Percentiles rank a stretch among this genome's conserved stretches.
These are phyloP conservation scores for Dendrostoma leiphaemia DNA, from an alignment of 2,329 filamentous ascomycete species.

Conservation along the genomic window DNA sequence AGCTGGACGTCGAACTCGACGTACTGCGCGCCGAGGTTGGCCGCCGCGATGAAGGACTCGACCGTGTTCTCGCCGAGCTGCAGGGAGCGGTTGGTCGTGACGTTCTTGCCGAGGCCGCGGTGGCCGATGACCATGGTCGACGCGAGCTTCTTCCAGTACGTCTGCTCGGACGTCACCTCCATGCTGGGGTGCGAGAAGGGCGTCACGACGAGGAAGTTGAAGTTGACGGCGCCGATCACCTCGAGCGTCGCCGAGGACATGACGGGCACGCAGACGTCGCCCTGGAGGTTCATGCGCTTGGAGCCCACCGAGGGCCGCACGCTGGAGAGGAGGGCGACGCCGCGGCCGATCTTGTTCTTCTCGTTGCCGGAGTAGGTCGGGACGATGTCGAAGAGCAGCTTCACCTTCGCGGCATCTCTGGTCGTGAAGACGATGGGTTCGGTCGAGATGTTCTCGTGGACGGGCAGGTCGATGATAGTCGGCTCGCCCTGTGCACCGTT, in stretches of 20 bases:
- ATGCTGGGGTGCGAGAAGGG: slow-evolving; percentile 94
- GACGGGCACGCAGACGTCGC: slow-evolving; percentile 89
- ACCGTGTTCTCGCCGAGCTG: slow-evolving; percentile 97
- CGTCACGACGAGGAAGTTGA: slow-evolving; percentile 94
- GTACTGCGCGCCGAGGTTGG: slow-evolving; percentile 80
- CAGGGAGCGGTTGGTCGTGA: slow-evolving; percentile 76
- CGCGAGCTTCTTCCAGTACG: slow-evolving; percentile 92
- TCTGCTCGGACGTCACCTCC: slow-evolving; percentile 84
- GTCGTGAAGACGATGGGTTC: slow-evolving; percentile 91
- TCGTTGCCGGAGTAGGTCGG: slow-evolving; percentile 91
- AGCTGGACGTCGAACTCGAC: slow-evolving; percentile 87
- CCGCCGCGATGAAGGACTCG: slow-evolving; percentile 92
- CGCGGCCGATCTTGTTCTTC: slow-evolving; percentile 85
- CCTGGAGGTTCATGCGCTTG: slow-evolving; percentile 87
- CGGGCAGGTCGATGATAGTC: slow-evolving; percentile 85
- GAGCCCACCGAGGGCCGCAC: slow-evolving; percentile 80
- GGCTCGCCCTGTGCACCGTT: slow-evolving; percentile 82
- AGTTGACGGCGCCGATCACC: slow-evolving; percentile 91
- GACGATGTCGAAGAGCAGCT: slow-evolving; percentile 89
- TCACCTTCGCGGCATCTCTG: slow-evolving; percentile 74
- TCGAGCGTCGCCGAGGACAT: slow-evolving; percentile 74
- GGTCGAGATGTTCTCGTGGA: slow-evolving; percentile 90
- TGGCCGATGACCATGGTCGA: slow-evolving; percentile 80
- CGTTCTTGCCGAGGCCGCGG: slow-evolving; percentile 85
- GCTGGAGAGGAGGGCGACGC: slow-evolving; percentile 81